phyloP scores from a whole-genome alignment of 2,329 filamentous ascomycete genomes.

The Aspergillus melleus region DNA sequence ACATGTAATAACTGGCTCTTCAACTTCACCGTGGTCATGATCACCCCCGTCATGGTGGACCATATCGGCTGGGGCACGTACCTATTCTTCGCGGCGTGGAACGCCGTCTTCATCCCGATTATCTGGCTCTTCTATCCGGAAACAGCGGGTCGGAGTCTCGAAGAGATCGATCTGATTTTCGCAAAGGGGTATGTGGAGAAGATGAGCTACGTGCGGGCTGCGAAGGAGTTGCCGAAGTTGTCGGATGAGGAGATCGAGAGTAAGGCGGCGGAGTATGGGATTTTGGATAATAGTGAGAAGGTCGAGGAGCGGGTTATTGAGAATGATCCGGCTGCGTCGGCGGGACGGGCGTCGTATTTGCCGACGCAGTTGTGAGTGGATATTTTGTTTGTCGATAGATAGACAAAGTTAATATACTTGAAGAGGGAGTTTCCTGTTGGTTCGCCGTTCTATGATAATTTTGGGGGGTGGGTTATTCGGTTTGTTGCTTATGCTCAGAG shows the following conservation, averaged over 20 bases:
- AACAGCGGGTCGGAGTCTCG: constrained; percentile 36
- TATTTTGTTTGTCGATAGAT: too few species aligned
- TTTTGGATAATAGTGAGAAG: neutral
- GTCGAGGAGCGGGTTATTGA: neutral
- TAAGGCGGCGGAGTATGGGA: constrained; percentile 12
- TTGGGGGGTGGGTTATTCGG: too few species aligned
- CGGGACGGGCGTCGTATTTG: neutral
- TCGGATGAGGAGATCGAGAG: constrained; percentile 13
- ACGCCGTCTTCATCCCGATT: constrained; percentile 44
- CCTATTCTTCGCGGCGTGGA: constrained; percentile 34
- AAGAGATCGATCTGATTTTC: constrained; percentile 35
- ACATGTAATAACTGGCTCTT: constrained; percentile 52
- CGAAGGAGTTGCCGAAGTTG: constrained; percentile 10
- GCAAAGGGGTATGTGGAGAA: constrained; percentile 27
- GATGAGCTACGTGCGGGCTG: constrained; percentile 12
- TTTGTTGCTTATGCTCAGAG: too few species aligned
- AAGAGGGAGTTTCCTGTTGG: too few species aligned
- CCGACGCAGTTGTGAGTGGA: neutral
- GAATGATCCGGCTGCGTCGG: neutral
- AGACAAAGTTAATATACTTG: too few species aligned
- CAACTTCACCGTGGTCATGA: constrained; percentile 52
- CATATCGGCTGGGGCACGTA: constrained; percentile 35
- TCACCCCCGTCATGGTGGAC: constrained; percentile 33
- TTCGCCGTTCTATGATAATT: too few species aligned
- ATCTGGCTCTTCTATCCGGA: constrained; percentile 53